phyloP scores from a whole-genome alignment of 208 protist genomes.

The Crithidia fasciculata region DNA sequence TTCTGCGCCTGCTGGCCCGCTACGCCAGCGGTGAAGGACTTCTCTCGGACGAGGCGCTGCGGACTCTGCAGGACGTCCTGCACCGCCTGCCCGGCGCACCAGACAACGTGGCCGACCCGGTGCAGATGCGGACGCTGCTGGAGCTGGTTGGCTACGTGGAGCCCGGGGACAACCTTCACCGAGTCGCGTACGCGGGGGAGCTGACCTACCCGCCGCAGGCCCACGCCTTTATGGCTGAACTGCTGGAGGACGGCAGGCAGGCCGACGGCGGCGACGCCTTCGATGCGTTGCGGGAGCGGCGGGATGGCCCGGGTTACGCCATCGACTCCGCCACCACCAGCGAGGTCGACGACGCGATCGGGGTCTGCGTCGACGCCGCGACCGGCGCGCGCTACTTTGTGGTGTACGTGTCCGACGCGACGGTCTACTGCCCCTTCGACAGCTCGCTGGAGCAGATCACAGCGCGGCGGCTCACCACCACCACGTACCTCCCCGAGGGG shows the following conservation, averaged over 20 bases:
- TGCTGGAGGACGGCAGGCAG: slow-evolving; percentile 45
- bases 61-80: slow-evolving; percentile 58
- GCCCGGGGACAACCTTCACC: slow-evolving; percentile 75
- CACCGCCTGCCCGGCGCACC: slow-evolving; percentile 55
- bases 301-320: slow-evolving; percentile 70
- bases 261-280: slow-evolving; percentile 75
- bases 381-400: slow-evolving; percentile 78
- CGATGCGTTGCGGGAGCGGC: slow-evolving; percentile 57
- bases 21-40: slow-evolving; percentile 73
- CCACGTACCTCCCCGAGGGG: slow-evolving; percentile 88
- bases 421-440: slow-evolving; percentile 87
- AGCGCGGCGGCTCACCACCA: slow-evolving; percentile 79
- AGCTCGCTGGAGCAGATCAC: slow-evolving; percentile 84
- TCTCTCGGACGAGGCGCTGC: slow-evolving; percentile 64
- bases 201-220: slow-evolving; percentile 77
- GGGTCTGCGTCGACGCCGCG: slow-evolving; percentile 56
- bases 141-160: slow-evolving; percentile 62
- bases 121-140: slow-evolving; percentile 67
- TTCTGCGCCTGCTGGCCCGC: slow-evolving; percentile 77
- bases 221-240: slow-evolving; percentile 49
- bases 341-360: slow-evolving; percentile 91
- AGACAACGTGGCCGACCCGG: slow-evolving; percentile 42
- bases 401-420: slow-evolving; percentile 90
- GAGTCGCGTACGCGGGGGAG: slow-evolving; percentile 67
- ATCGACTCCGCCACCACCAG: slow-evolving; percentile 91